Conservation (phyloP, 495 filamentous ascomycete species). For the Lophiotrema nucula region DNA sequence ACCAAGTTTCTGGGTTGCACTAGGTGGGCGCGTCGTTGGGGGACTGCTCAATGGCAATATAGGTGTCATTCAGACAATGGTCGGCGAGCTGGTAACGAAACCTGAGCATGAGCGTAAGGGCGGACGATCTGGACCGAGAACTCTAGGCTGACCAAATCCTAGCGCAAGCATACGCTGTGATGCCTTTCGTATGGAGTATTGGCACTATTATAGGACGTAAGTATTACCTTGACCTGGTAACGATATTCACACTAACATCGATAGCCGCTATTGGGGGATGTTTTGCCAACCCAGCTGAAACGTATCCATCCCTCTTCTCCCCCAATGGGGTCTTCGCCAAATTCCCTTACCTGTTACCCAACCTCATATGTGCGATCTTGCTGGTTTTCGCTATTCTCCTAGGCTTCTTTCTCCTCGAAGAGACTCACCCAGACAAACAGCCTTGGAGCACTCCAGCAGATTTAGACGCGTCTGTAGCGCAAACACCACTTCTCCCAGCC, state of each 20-base stretch:
- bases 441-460: slow-evolving; percentile 54
- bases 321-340: slow-evolving; percentile 62
- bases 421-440: slow-evolving; percentile 80
- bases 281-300: slow-evolving; percentile 69
- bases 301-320: slow-evolving; percentile 65
- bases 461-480: slow-evolving; percentile 54
- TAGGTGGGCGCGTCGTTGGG: slow-evolving; percentile 71
- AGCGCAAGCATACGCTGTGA: slow-evolving; percentile 77
- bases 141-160: no score
- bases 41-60: slow-evolving; percentile 85
- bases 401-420: slow-evolving; percentile 71
- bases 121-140: no score
- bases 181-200: slow-evolving; percentile 87
- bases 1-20: slow-evolving; percentile 72
- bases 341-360: slow-evolving; percentile 81
- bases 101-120: slow-evolving; percentile 83
- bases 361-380: slow-evolving; percentile 70
- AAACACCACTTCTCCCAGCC: slow-evolving; percentile 70
- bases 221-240: background rate
- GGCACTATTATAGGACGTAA: slow-evolving; percentile 74
- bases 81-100: slow-evolving; percentile 74
- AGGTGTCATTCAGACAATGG: slow-evolving; percentile 90
- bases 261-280: slow-evolving; percentile 69
- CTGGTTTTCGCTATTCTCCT: slow-evolving; percentile 71
- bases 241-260: background rate